A percentile compares a stretch with the other conserved stretches of the same genome.
Conservation (phyloP, 257 asterid genomes). For the Penstemon davidsonii region DNA sequence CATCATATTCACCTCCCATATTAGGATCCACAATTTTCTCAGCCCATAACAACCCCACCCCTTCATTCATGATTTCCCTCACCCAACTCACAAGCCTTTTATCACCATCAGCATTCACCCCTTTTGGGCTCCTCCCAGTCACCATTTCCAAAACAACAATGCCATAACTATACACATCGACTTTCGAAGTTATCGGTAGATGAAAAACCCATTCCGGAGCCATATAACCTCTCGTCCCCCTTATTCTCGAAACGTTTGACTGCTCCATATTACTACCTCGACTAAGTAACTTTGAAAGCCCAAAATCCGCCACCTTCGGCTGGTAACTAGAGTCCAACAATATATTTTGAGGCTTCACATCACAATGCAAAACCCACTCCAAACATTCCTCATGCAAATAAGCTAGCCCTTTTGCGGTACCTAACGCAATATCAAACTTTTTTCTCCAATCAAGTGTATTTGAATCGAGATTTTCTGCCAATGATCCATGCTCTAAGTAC, state of each 20-base stretch:
- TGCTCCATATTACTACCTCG: slow-evolving; percentile 14
- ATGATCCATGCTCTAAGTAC: slow-evolving; percentile 39
- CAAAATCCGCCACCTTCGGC: slow-evolving; percentile 51
- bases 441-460: slow-evolving; percentile 40
- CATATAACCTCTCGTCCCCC: slow-evolving; percentile 50
- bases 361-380: slow-evolving; percentile 53
- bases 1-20: slow-evolving; percentile 26
- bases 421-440: slow-evolving; percentile 38
- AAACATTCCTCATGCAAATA: slow-evolving; percentile 54
- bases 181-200: slow-evolving; percentile 47
- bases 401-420: slow-evolving; percentile 44
- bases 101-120: neutral
- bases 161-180: slow-evolving; percentile 49
- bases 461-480: slow-evolving; percentile 27
- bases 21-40: slow-evolving; percentile 33
- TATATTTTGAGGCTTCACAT: slow-evolving; percentile 54
- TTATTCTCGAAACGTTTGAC: slow-evolving; percentile 28
- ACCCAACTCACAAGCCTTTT: slow-evolving; percentile 33
- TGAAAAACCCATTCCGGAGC: neutral
- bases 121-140: slow-evolving; percentile 30
- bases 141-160: slow-evolving; percentile 43
- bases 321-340: slow-evolving; percentile 32
- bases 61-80: slow-evolving; percentile 27
- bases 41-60: slow-evolving; percentile 12
- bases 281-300: slow-evolving; percentile 34